Base-by-base conservation (phyloP, 257 asterid genomes). In the Leptodermis oblonga region DNA sequence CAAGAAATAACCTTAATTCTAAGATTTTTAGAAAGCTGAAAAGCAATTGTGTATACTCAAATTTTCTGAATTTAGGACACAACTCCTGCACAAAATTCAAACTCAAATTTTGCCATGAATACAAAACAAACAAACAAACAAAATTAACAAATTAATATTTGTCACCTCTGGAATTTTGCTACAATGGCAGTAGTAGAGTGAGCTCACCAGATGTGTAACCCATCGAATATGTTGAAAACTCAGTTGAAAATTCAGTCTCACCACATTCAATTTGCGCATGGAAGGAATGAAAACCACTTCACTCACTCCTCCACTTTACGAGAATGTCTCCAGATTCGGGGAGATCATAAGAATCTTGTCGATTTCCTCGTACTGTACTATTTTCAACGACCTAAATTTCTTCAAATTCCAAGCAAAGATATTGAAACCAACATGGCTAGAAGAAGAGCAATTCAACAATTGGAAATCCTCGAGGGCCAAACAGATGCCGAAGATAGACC, bases 121-220 rank as follows among this genome's bases (percentile, higher is more conserved):
- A 43, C 1, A 7, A 9, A 43, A 43, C 9, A 31, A n/a, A n/a
- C n/a, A 1, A 39, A 39, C 10, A 3, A 4, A 13, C 9, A n/a
- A n/a, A n/a, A n/a, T n/a, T n/a, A 28, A 2, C 6, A 14, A 20
- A 15, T 13, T 18, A 9, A 34, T 10, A 31, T 31, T 31, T 49
- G 60, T 42, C 70, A 82, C 86, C 89, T 82, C 84, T 3, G 75
- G 79, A 69, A 85, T 68, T 43, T 62, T 58, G 51, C 73, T 76
- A 33, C 45, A 73, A 6, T n/a, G 42, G 0, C 81, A 74, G 26
- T 0, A 15, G 4, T 74, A 65, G 15, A 83, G 41, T 5, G 58
- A 10, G 4, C 6, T 17, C n/a, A 75, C 33, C 49, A 71, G 1
- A 11, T 71, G 37, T 13, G 65, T 5, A 10, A 48, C 26, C 7